Evolutionary conservation across 768 basidiomycete genomes (phyloP), one percentile per base, ranked within the genome.

Genomic region (Mycena polygramma): DNA sequence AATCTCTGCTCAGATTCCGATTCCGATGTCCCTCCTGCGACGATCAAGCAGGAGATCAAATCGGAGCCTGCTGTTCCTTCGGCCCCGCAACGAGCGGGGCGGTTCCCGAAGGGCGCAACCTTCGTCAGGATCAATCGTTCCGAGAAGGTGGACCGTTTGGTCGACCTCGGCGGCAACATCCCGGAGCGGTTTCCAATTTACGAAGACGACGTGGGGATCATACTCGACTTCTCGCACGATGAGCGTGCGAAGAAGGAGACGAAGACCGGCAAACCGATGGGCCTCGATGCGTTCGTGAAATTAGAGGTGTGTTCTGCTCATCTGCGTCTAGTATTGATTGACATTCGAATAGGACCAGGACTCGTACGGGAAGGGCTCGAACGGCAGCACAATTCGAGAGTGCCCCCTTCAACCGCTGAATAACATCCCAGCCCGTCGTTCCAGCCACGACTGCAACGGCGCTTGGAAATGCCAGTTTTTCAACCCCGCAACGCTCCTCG

Each of bases 331-430:
- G 39, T 39, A 13, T 13, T 39, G n/a, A 60, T n/a, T 26, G 11
- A 52, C n/a, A n/a, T n/a, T n/a, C 51, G 24, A 26, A 22, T 20
- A 64, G 63, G 63, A 64, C 41, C 63, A 64, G 43, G 63, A 64
- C 24, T 64, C 63, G 4, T 64, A 53, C 52, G 63, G 52, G 2
- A 55, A 45, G 63, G 63, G 52, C 7, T 19, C 63, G 15, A 64
- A 64, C n/a, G 63, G 63, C 6, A 54, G 63, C 36, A 46, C 63
- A 22, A 30, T 7, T 11, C 63, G 53, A 19, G 24, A 26, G 7
- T 54, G 49, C 39, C 6, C 8, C 13, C 17, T 26, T 13, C 19
- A 30, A 15, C 10, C 45, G 19, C 35, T 63, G 2, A 36, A n/a
- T 1, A 36, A 19, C 17, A 52, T 64, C 20, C 39, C 52, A 17